These are phyloP conservation scores for Begonia loranthoides DNA, from an alignment of 306 rosid species.

Conservation along the genomic window DNA sequence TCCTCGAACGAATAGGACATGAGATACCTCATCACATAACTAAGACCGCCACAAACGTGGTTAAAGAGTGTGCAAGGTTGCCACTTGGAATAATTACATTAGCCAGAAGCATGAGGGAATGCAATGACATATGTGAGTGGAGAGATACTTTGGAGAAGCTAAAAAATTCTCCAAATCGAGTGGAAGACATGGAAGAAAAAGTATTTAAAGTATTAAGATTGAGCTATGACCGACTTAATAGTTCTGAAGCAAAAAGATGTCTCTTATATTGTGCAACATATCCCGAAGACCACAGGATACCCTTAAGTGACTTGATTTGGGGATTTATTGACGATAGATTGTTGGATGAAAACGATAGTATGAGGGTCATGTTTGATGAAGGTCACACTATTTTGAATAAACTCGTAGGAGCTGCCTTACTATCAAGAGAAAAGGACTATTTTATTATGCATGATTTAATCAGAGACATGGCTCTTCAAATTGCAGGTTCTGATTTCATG, in stretches of 20 bases:
- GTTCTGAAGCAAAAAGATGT: constrained; percentile 1
- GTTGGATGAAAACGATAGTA: constrained; percentile 8
- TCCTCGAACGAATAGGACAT: constrained; percentile 2
- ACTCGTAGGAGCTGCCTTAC: constrained; percentile 1
- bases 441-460: constrained; percentile 13
- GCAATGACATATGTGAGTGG: not conserved
- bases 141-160: not conserved
- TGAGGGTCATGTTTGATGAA: not conserved
- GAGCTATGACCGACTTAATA: constrained; percentile 12
- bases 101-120: too few species aligned
- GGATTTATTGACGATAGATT: constrained; percentile 13
- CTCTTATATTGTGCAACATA: too few species aligned
- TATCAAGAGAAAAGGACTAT: not conserved
- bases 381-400: too few species aligned
- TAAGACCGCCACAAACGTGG: not conserved
- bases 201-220: constrained; percentile 12
- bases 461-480: constrained; percentile 6
- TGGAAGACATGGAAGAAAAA: constrained; percentile 16
- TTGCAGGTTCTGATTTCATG: not conserved
- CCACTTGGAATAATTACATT: too few species aligned
- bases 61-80: too few species aligned
- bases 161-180: not conserved
- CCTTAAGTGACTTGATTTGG: constrained; percentile 7
- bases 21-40: not conserved
- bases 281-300: constrained; percentile 13